Conservation (phyloP, 208 protist species). For the Acanthamoeba divionensis region DNA sequence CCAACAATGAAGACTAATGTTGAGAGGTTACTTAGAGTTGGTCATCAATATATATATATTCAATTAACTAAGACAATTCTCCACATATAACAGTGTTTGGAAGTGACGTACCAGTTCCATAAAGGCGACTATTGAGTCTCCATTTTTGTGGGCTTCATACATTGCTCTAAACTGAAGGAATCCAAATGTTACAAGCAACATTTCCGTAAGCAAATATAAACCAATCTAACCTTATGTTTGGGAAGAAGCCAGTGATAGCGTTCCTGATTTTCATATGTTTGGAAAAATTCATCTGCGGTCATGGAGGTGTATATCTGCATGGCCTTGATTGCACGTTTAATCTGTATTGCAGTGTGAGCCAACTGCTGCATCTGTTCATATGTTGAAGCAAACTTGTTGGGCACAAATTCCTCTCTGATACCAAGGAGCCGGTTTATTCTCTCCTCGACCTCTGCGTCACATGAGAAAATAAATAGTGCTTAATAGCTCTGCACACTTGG, state of each 20-base stretch:
- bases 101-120: slow-evolving; percentile 19
- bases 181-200: background rate
- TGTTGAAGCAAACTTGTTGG: too few relatives aligned
- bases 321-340: background rate
- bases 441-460: too few relatives aligned
- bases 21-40: background rate
- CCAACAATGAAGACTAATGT: background rate
- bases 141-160: background rate
- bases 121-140: background rate
- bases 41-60: background rate
- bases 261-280: background rate
- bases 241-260: slow-evolving; percentile 6
- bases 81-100: background rate
- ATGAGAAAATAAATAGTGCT: too few relatives aligned
- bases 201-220: background rate
- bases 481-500: too few relatives aligned
- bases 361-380: too few relatives aligned
- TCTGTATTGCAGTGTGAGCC: background rate
- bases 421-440: too few relatives aligned
- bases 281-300: background rate
- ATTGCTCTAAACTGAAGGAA: background rate
- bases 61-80: background rate
- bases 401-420: too few relatives aligned
- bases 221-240: background rate
- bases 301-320: background rate